phyloP scores from a whole-genome alignment of 2,329 filamentous ascomycete genomes.

The Arthrobotrys musiformis region DNA sequence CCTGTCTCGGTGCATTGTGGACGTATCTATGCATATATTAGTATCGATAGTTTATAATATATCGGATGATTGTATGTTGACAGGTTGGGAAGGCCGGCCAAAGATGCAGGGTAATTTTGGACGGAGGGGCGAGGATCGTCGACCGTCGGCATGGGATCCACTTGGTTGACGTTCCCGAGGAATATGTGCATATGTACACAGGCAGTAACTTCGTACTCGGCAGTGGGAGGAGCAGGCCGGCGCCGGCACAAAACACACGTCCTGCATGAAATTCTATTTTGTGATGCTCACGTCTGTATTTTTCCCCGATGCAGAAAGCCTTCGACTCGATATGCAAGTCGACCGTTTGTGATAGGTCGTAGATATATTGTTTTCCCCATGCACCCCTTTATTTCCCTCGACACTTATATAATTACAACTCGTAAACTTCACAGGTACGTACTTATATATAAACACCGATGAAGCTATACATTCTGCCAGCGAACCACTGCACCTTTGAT shows the following conservation, averaged over 20 bases:
- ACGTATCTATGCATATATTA: constrained; percentile 21
- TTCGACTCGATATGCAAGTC: constrained; percentile 3
- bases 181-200: neutral
- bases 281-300: constrained; percentile 10
- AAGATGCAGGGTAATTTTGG: constrained; percentile 2
- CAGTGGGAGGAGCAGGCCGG: constrained; percentile 24
- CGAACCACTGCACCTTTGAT: constrained; percentile 38
- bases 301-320: constrained; percentile 17
- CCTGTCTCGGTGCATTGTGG: constrained; percentile 8
- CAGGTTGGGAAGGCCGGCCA: constrained; percentile 4
- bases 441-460: neutral
- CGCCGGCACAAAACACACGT: too few relatives aligned
- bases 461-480: neutral
- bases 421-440: neutral
- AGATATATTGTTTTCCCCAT: constrained; percentile 24
- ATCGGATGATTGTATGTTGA: constrained; percentile 13
- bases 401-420: constrained; percentile 23
- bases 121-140: neutral
- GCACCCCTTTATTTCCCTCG: constrained; percentile 24
- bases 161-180: constrained; percentile 51
- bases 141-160: constrained; percentile 30
- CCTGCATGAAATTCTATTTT: constrained; percentile 19
- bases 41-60: constrained; percentile 1
- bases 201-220: too few relatives aligned
- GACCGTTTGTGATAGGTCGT: constrained; percentile 20